Evolutionary conservation across 1,139 yeast genomes (phyloP).

Genomic region (Candida freyschussii): DNA sequence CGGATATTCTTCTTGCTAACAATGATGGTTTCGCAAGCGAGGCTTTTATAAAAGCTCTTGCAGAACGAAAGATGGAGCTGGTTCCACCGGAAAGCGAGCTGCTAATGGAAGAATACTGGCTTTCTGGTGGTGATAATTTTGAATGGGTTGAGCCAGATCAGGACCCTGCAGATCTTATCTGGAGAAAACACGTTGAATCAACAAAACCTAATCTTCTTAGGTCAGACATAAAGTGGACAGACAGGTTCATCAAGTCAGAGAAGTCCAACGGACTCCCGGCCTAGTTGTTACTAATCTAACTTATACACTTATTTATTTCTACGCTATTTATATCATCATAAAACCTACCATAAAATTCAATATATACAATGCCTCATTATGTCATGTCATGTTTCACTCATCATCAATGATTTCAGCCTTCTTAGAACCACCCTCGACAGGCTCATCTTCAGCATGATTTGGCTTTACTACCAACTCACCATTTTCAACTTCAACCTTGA

Average conservation of each 20-base stretch:
- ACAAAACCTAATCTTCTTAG: constrained; percentile 12
- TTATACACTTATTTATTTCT: constrained; percentile 7
- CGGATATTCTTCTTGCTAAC: constrained; percentile 53
- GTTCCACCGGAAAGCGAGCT: constrained; percentile 44
- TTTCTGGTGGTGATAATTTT: constrained; percentile 63
- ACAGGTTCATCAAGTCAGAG: constrained; percentile 14
- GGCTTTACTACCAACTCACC: constrained; percentile 39
- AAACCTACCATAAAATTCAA: background rate
- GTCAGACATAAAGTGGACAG: constrained; percentile 20
- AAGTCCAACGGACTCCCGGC: constrained; percentile 1
- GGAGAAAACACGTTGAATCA: constrained; percentile 33
- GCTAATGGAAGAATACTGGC: constrained; percentile 63
- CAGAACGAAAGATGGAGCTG: constrained; percentile 29
- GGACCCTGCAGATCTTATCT: constrained; percentile 60
- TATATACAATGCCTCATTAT: background rate
- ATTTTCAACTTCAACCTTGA: constrained; percentile 38
- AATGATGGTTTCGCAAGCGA: constrained; percentile 36
- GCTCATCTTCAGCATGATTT: constrained; percentile 37
- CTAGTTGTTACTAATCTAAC: constrained; percentile 2
- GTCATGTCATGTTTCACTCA: constrained; percentile 5
- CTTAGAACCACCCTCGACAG: constrained; percentile 13
- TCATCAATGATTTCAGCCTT: constrained; percentile 13
- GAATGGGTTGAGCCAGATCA: constrained; percentile 72
- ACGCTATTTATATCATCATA: background rate
- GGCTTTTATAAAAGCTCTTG: constrained; percentile 25